These are phyloP conservation scores for Hyaloraphidium curvatum DNA, from an alignment of 192 early-diverging fungal genomes.

Conservation along the genomic window DNA sequence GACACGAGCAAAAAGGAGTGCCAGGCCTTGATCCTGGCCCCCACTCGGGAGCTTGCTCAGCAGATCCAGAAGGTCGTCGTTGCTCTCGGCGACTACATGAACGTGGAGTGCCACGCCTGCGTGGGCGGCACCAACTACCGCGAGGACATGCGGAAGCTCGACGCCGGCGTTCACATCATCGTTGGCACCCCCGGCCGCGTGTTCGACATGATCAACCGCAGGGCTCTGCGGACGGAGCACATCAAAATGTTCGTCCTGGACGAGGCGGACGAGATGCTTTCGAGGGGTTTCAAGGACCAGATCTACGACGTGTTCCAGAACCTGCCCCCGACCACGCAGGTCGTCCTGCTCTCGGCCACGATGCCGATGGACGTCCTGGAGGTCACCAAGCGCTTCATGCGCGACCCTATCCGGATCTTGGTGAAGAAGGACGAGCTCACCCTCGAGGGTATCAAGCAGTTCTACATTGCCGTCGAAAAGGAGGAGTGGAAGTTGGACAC, in stretches of 20 bases:
- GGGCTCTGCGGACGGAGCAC: conserved; percentile 53
- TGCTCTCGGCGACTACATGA: conserved; percentile 90
- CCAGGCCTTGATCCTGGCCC: conserved; percentile 92
- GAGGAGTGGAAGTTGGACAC: conserved; percentile 99
- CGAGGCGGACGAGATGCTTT: conserved; percentile 98
- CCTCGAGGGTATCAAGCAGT: conserved; percentile 91
- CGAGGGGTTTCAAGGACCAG: conserved; percentile 96
- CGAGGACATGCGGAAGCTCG: conserved; percentile 71
- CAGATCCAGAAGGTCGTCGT: conserved; percentile 94
- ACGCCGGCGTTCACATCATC: conserved; percentile 73
- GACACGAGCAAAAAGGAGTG: conserved; percentile 53
- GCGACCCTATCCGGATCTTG: conserved; percentile 93
- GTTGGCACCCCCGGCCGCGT: conserved; percentile 98
- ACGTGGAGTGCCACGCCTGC: conserved; percentile 83
- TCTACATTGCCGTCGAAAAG: conserved; percentile 95
- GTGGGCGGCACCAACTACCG: conserved; percentile 91
- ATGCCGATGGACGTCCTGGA: conserved; percentile 91
- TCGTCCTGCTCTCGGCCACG: conserved; percentile 91
- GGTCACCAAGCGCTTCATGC: conserved; percentile 95
- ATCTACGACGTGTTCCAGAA: conserved; percentile 93
- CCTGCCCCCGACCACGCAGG: conserved; percentile 75
- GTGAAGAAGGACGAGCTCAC: conserved; percentile 95
- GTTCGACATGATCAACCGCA: conserved; percentile 93
- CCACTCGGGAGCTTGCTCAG: conserved; percentile 94
- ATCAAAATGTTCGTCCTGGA: conserved; percentile 99